These are phyloP conservation scores for Coemansia sp. DNA, from an alignment of 192 early-diverging fungal genomes.

Conservation along the genomic window DNA sequence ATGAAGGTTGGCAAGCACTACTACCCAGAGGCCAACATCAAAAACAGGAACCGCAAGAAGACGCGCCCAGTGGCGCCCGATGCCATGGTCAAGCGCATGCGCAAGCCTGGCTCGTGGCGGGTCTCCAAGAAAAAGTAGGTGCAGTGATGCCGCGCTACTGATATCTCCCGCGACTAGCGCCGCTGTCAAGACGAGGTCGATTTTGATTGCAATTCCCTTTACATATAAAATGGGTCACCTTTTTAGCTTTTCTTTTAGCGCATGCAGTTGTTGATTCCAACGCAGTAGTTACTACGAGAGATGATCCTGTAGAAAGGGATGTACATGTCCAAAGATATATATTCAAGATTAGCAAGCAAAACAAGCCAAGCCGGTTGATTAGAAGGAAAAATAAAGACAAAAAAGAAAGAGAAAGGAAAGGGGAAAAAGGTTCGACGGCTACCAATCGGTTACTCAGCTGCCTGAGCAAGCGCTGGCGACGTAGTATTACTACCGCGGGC, in stretches of 20 bases:
- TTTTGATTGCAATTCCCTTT: too few relatives aligned
- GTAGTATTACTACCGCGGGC: slow-evolving; percentile 11
- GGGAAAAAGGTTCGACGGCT: too few relatives aligned
- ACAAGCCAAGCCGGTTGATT: slow-evolving; percentile 7
- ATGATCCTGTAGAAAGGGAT: too few relatives aligned
- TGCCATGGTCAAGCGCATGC: slow-evolving; percentile 49
- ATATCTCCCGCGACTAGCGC: too few relatives aligned
- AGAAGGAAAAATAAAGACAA: not conserved
- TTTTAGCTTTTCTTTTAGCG: too few relatives aligned
- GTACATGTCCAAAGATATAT: too few relatives aligned
- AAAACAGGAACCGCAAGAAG: slow-evolving; percentile 89
- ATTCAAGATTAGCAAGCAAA: not conserved
- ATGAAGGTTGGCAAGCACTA: slow-evolving; percentile 85
- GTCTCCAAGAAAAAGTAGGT: slow-evolving; percentile 35
- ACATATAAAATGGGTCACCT: too few relatives aligned
- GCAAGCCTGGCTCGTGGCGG: slow-evolving; percentile 48
- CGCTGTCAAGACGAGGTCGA: too few relatives aligned
- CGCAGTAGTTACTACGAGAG: too few relatives aligned
- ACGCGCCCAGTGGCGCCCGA: slow-evolving; percentile 65
- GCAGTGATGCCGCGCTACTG: not conserved
- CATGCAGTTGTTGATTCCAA: too few relatives aligned
- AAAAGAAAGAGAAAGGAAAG: slow-evolving; percentile 5
- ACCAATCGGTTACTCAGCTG: not conserved
- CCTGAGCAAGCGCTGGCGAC: slow-evolving; percentile 1
- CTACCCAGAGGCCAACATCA: slow-evolving; percentile 92